These are phyloP conservation scores for Aspergillus steynii DNA, from an alignment of 495 filamentous ascomycete genomes.

Conservation along the genomic window DNA sequence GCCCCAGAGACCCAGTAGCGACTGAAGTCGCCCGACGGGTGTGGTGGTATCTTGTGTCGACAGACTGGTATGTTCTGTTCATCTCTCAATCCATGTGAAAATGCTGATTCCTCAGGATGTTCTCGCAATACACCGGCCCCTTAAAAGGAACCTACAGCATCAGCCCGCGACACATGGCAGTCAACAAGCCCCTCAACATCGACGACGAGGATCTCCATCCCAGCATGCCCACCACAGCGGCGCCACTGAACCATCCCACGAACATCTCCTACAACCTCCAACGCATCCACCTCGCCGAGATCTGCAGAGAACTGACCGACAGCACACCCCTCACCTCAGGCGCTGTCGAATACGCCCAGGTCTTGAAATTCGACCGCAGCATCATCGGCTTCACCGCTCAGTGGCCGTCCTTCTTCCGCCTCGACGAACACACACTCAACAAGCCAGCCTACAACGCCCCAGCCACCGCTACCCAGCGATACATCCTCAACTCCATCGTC, in stretches of 20 bases:
- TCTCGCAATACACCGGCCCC: not conserved
- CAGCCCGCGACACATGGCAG: not conserved
- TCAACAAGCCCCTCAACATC: not conserved
- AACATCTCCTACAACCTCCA: slow-evolving; percentile 48
- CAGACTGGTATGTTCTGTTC: not conserved
- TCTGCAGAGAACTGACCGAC: slow-evolving; percentile 46
- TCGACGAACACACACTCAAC: not conserved
- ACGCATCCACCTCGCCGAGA: slow-evolving; percentile 44
- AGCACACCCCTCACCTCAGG: slow-evolving; percentile 1
- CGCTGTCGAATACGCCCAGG: not conserved
- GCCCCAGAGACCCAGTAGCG: not conserved
- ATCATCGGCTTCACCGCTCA: not conserved
- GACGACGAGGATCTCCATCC: not conserved
- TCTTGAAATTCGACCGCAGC: not conserved
- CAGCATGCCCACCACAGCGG: not conserved
- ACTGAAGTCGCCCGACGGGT: not conserved
- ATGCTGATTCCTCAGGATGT: not conserved
- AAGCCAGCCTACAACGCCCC: not conserved
- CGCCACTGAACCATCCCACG: slow-evolving; percentile 38
- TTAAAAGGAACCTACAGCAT: not conserved
- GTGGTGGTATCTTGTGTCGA: not conserved
- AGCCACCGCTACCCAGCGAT: not conserved
- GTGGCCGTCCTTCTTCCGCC: not conserved
- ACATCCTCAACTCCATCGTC: not conserved
- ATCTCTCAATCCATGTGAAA: not conserved